Conservation (phyloP, 2,329 filamentous ascomycete genomes). For the Salinomyces thailandicus region DNA sequence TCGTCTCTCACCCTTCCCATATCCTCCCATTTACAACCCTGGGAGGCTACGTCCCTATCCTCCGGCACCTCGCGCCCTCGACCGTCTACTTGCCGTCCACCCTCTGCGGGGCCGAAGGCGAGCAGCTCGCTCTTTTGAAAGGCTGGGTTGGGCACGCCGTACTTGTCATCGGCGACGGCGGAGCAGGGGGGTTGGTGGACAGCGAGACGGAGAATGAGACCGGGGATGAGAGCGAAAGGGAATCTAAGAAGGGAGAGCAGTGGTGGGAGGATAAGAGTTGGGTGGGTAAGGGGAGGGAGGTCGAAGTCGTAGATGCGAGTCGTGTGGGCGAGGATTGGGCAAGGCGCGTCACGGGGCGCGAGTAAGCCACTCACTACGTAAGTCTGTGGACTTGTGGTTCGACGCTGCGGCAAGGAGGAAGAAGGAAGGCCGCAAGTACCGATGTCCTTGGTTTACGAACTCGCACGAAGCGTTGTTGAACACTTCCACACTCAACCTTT, state of each 20-base stretch:
- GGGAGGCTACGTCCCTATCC: conserved; percentile 75
- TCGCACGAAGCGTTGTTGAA: no score
- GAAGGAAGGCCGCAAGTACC: no score
- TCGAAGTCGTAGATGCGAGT: conserved; percentile 76
- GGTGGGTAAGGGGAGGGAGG: conserved; percentile 75
- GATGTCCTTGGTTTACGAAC: no score
- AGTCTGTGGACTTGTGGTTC: no score
- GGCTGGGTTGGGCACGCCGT: conserved; percentile 53
- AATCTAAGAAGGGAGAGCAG: conserved; percentile 67
- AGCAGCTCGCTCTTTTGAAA: conserved; percentile 56
- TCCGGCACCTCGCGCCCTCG: conserved; percentile 76
- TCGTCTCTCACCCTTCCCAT: conserved; percentile 78
- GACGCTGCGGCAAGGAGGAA: no score
- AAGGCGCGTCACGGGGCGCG: conserved; percentile 57
- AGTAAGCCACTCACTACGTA: conserved; percentile 6
- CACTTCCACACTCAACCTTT: no score
- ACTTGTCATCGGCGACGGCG: conserved; percentile 58
- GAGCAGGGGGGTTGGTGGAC: conserved; percentile 69
- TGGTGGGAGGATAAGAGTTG: conserved; percentile 77
- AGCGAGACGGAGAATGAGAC: conserved; percentile 55
- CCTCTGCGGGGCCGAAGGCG: conserved; percentile 55
- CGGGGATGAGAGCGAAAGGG: conserved; percentile 64
- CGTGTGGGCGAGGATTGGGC: conserved; percentile 80
- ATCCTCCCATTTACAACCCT: conserved; percentile 78
- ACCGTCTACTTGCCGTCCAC: conserved; percentile 76